Conservation (phyloP, 2,329 filamentous ascomycete genomes). For the Alternaria alternata region DNA sequence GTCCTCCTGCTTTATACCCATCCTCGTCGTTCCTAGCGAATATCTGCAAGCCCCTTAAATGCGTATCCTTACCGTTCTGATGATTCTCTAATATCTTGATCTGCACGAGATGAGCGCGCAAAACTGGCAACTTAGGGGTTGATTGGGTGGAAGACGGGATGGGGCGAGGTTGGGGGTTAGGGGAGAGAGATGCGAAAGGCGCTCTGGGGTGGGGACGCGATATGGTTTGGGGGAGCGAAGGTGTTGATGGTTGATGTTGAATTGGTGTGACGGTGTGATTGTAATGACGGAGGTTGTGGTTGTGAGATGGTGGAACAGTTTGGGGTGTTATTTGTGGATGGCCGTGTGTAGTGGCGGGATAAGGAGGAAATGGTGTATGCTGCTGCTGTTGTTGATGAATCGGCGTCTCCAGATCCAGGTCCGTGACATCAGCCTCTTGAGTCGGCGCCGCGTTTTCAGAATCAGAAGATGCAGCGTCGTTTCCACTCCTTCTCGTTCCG, state of each 20-base stretch:
- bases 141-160: slow-evolving; percentile 25
- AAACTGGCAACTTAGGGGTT: slow-evolving; percentile 72
- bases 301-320: neutral
- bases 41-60: slow-evolving; percentile 90
- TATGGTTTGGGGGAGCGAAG: slow-evolving; percentile 18
- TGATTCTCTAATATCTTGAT: slow-evolving; percentile 94
- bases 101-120: slow-evolving; percentile 89
- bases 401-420: slow-evolving; percentile 11
- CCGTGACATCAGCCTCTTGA: neutral
- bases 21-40: slow-evolving; percentile 63
- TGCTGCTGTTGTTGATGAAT: slow-evolving; percentile 12
- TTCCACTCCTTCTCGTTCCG: neutral
- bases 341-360: neutral
- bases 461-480: slow-evolving; percentile 22
- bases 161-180: slow-evolving; percentile 11
- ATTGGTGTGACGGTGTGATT: neutral
- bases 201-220: slow-evolving; percentile 22
- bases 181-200: slow-evolving; percentile 33
- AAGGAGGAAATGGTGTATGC: neutral
- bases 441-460: slow-evolving; percentile 27
- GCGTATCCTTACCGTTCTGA: slow-evolving; percentile 99
- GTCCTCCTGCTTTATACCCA: slow-evolving; percentile 13
- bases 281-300: slow-evolving; percentile 1
- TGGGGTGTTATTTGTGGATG: slow-evolving; percentile 5
- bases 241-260: slow-evolving; percentile 7